These are phyloP conservation scores for Cystobasidium ongulense DNA, from an alignment of 768 basidiomycete species.

Conservation along the genomic window DNA sequence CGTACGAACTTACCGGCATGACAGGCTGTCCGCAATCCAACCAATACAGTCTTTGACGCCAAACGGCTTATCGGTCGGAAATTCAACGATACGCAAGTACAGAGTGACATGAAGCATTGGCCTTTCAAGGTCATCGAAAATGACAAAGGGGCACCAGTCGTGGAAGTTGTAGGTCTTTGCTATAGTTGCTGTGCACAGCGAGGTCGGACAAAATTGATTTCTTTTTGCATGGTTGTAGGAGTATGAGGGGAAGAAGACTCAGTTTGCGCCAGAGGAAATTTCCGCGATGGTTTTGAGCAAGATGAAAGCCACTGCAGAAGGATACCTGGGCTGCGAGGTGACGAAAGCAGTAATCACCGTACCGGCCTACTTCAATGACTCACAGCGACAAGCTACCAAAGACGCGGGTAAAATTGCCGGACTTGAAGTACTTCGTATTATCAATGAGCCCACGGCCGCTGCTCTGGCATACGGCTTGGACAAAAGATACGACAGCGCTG, in stretches of 20 bases:
- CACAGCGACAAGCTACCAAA: constrained; percentile 96
- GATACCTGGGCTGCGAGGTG: constrained; percentile 58
- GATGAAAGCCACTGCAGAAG: constrained; percentile 66
- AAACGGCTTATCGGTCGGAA: constrained; percentile 96
- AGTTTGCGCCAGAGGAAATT: constrained; percentile 58
- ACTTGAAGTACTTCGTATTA: constrained; percentile 91
- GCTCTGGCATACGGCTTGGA: constrained; percentile 98
- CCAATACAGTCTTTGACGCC: constrained; percentile 94
- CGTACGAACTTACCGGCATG: neutral
- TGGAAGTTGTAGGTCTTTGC: constrained; percentile 46
- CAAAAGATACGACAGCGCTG: constrained; percentile 61
- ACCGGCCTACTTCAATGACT: constrained; percentile 98
- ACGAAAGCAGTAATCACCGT: constrained; percentile 59
- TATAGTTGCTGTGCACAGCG: too few species aligned
- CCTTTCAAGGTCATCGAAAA: constrained; percentile 49
- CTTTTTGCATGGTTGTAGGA: constrained; percentile 39
- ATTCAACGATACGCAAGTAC: constrained; percentile 55
- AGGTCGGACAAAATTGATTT: neutral
- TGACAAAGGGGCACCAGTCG: constrained; percentile 51
- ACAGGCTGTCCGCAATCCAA: constrained; percentile 75
- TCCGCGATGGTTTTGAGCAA: constrained; percentile 59
- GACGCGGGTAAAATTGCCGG: constrained; percentile 95
- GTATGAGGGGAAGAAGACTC: constrained; percentile 55
- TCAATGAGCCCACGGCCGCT: constrained; percentile 97
- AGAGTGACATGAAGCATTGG: constrained; percentile 48